A percentile compares a stretch with the other conserved stretches of the same genome.
Conservation (phyloP, 371 early-diverging fungal species). For the Mortierella sp. region DNA sequence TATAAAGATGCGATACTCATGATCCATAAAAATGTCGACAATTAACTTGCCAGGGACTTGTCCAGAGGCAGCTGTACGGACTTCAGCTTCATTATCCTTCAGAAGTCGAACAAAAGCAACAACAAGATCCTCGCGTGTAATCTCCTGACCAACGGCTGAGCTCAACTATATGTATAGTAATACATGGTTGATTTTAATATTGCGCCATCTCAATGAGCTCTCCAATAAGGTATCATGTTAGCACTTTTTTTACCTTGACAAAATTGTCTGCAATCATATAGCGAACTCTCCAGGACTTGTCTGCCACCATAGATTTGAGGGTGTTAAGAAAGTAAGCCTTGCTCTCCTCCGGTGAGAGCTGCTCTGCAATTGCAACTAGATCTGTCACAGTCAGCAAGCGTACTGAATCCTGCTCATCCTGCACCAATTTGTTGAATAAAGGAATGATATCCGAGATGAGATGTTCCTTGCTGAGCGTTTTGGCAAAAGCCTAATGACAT, state of each 20-base stretch:
- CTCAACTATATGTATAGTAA: constrained; percentile 67
- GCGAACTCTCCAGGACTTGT: constrained; percentile 98
- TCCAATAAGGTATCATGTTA: not conserved
- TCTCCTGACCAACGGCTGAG: constrained; percentile 83
- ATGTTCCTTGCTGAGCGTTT: constrained; percentile 78
- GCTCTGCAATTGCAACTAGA: constrained; percentile 90
- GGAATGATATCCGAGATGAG: constrained; percentile 83
- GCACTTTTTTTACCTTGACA: constrained; percentile 74
- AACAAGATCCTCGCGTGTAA: constrained; percentile 82
- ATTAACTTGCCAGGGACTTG: constrained; percentile 82
- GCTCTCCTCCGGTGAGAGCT: constrained; percentile 80
- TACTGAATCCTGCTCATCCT: constrained; percentile 97
- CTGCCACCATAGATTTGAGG: constrained; percentile 83
- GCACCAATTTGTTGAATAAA: constrained; percentile 80
- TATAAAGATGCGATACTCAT: not conserved
- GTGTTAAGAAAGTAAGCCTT: constrained; percentile 79
- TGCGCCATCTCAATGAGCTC: not conserved
- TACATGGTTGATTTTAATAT: not conserved
- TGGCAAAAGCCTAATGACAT: constrained; percentile 68
- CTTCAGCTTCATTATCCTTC: constrained; percentile 97
- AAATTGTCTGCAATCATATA: constrained; percentile 98
- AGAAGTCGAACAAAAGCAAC: constrained; percentile 82
- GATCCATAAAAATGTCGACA: not conserved
- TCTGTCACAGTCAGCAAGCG: constrained; percentile 94
- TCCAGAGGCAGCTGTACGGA: constrained; percentile 92